Base-by-base conservation (phyloP, 257 asterid species). In the Solanum pennellii region DNA sequence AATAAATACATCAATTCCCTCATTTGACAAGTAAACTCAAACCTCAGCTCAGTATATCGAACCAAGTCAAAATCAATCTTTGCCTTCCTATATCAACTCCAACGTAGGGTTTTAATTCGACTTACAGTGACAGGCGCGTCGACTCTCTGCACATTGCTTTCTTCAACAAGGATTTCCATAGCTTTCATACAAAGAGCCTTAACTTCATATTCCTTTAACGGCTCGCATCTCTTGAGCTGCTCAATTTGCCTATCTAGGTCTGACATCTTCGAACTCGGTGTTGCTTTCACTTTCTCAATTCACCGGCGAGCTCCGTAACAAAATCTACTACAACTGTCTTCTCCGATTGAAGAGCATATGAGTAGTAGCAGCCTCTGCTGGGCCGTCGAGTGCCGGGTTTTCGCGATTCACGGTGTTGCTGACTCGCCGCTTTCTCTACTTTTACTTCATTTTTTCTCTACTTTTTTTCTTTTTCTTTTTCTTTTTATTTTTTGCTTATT, bases 181-280 rank as follows among this genome's bases (percentile, higher is more conserved):
- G 98, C 98, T 87, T 94, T 96, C 39, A 95, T 93, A 87, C 98
- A 96, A 18, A 96, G 95, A 59, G 93, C 92, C 90, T 96, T 96
- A 14, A 96, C 99, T 91, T 96, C 96, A 9, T 96, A 94, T 86
- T 96, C 99, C 83, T 90, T 90, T 16, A 96, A 92, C 85, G 98
- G 98, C 72, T 96, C 98, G 90, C 99, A 96, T 90, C 98, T 87
- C 90, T 94, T 97, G 49, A 97, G 93, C 93, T 94, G 98, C 92
- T 95, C 98, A 42, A 95, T 97, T 88, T 97, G 99, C 88, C 94
- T 94, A 91, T 97, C 98, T 76, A 97, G 95, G 94, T 97, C 98
- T 41, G 99, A 97, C 98, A 93, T 94, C 90, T 79, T 91, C 86
- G 39, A 85, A 82, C 83, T 86, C 66, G 25, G 74, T 27, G 74